A percentile compares a stretch with the other conserved stretches of the same genome.
Evolutionary conservation across 1,284 basidiomycete genomes (phyloP).

Genomic region (Melampsora americana): DNA sequence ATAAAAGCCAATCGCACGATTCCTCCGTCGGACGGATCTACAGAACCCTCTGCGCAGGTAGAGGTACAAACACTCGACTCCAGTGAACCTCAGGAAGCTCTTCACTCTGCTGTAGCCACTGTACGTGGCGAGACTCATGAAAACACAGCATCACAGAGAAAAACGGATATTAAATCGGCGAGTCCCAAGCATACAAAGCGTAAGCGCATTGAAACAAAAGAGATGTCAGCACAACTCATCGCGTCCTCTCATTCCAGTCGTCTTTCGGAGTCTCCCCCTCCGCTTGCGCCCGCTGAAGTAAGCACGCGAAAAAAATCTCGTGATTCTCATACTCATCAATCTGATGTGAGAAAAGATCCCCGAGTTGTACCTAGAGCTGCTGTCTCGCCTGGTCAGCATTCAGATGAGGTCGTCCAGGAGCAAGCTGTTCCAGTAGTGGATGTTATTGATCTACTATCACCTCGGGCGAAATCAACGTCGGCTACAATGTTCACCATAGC

Average conservation of each 20-base stretch:
- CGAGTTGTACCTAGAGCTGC: neutral
- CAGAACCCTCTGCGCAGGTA: too few relatives aligned
- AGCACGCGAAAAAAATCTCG: neutral
- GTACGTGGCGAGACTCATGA: too few relatives aligned
- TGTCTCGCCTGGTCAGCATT: neutral
- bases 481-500: neutral
- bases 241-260: neutral
- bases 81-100: too few relatives aligned
- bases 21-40: too few relatives aligned
- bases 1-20: too few relatives aligned
- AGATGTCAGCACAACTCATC: neutral
- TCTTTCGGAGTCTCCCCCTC: neutral
- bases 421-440: neutral
- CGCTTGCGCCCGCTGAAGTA: neutral
- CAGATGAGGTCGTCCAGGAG: neutral
- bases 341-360: neutral
- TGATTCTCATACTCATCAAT: neutral
- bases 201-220: neutral
- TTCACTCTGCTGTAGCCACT: too few relatives aligned
- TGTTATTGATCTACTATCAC: constrained; percentile 3
- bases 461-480: neutral
- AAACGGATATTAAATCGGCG: neutral
- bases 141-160: neutral
- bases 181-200: neutral
- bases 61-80: too few relatives aligned